phyloP scores from a whole-genome alignment of 495 filamentous ascomycete genomes.

The Aspergillus affinis region DNA sequence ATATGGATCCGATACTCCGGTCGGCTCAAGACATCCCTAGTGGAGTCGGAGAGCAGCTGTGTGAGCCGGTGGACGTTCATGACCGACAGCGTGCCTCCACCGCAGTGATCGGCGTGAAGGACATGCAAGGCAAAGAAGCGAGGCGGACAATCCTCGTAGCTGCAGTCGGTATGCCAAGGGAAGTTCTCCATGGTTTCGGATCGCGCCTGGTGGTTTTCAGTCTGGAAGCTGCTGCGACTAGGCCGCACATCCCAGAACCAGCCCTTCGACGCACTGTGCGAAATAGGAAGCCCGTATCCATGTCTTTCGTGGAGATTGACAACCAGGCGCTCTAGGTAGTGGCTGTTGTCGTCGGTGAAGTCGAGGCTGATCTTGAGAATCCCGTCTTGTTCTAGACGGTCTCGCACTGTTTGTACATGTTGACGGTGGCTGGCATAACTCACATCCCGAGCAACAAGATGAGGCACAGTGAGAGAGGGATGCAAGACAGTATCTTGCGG shows the following conservation, averaged over 20 bases:
- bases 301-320: constrained; percentile 27
- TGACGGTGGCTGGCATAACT: neutral
- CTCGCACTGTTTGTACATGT: constrained; percentile 1
- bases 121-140: constrained; percentile 42
- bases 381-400: constrained; percentile 10
- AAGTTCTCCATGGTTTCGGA: constrained; percentile 38
- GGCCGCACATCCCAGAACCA: constrained; percentile 41
- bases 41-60: constrained; percentile 18
- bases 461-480: neutral
- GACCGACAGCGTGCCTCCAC: constrained; percentile 38
- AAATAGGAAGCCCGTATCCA: constrained; percentile 31
- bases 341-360: constrained; percentile 27
- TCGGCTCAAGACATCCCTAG: constrained; percentile 18
- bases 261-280: constrained; percentile 35
- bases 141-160: constrained; percentile 36
- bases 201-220: constrained; percentile 25
- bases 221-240: constrained; percentile 12
- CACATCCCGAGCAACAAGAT: neutral
- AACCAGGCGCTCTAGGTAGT: constrained; percentile 32
- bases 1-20: constrained; percentile 29
- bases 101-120: constrained; percentile 33
- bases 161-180: constrained; percentile 45
- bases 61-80: constrained; percentile 26
- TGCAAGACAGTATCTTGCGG: neutral
- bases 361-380: constrained; percentile 28